Percentiles rank a stretch among this genome's conserved stretches.
Conservation (phyloP, 257 asterid genomes). For the Euphrasia confusa region DNA sequence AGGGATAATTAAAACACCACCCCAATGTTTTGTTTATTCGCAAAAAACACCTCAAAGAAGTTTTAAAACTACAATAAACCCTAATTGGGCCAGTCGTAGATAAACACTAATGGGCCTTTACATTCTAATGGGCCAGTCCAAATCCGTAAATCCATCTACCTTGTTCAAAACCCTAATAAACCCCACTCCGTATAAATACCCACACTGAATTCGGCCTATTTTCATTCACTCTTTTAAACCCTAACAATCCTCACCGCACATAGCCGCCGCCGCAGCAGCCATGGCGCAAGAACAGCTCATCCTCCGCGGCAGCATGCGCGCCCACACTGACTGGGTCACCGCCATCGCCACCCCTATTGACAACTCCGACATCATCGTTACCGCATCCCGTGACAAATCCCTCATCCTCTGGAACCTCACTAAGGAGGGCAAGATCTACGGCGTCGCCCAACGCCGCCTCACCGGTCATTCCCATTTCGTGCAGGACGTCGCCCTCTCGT, state of each 20-base stretch:
- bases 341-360: not conserved
- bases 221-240: not conserved
- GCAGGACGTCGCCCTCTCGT: not conserved
- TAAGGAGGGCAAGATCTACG: not conserved
- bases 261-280: not conserved
- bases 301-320: not conserved
- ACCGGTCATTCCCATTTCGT: not conserved
- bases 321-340: constrained; percentile 1
- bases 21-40: not conserved
- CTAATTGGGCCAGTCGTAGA: not conserved
- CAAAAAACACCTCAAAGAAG: not conserved
- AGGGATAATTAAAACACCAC: not conserved
- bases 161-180: not conserved
- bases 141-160: not conserved
- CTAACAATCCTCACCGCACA: not conserved
- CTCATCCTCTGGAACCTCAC: not conserved
- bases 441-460: not conserved
- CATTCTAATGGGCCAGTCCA: not conserved
- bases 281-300: not conserved
- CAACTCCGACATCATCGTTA: not conserved
- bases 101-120: not conserved
- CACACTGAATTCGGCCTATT: not conserved
- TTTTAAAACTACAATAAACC: not conserved
- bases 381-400: not conserved
- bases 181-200: not conserved